phyloP scores from a whole-genome alignment of 371 early-diverging fungal genomes.

The Parasitella parasitica region DNA sequence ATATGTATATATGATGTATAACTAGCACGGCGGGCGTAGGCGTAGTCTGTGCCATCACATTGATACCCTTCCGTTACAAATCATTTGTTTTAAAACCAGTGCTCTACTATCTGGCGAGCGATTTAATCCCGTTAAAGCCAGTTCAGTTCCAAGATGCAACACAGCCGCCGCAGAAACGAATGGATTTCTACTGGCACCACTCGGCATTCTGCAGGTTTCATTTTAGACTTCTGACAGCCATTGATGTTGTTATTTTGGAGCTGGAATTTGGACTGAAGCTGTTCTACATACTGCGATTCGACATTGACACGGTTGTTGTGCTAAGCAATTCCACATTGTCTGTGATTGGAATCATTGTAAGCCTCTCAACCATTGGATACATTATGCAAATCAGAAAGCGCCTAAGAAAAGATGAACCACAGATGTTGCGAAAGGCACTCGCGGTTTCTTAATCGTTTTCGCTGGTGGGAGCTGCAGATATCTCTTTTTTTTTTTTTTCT shows the following conservation, averaged over 20 bases:
- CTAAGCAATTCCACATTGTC: constrained; percentile 35
- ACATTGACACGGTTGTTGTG: constrained; percentile 39
- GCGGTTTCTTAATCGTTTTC: constrained; percentile 11
- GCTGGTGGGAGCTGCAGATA: background rate
- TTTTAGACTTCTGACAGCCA: constrained; percentile 35
- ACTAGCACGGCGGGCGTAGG: constrained; percentile 37
- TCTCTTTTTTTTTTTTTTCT: background rate
- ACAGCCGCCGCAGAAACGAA: constrained; percentile 23
- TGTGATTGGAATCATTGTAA: constrained; percentile 28
- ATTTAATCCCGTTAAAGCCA: constrained; percentile 33
- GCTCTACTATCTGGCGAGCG: constrained; percentile 37
- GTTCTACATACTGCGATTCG: constrained; percentile 40
- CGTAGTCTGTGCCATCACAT: constrained; percentile 28
- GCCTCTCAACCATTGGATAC: constrained; percentile 29
- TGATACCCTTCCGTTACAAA: constrained; percentile 34
- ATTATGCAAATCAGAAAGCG: constrained; percentile 24
- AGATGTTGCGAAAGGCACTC: constrained; percentile 18
- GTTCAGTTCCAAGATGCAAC: constrained; percentile 12
- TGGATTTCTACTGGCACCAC: constrained; percentile 36
- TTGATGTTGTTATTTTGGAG: constrained; percentile 36
- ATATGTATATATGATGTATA: background rate
- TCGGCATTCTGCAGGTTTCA: constrained; percentile 32
- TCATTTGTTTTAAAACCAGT: constrained; percentile 41
- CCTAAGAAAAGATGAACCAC: constrained; percentile 26
- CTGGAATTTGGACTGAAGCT: constrained; percentile 44